Percentiles rank a stretch among this genome's conserved stretches.
Conservation (phyloP, 2,329 filamentous ascomycete species). For the Monilinia polystroma region DNA sequence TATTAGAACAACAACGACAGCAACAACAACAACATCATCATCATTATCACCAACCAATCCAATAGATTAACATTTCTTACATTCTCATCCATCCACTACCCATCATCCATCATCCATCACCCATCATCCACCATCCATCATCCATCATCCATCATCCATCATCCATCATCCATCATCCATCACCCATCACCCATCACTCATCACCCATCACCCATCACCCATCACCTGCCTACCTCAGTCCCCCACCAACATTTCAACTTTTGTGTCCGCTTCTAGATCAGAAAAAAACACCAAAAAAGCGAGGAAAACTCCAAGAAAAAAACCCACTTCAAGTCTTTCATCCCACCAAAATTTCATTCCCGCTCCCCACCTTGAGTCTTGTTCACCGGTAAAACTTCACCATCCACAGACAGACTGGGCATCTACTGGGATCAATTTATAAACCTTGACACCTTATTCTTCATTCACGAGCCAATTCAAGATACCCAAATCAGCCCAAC, state of each 20-base stretch:
- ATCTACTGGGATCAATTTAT: slow-evolving; percentile 2
- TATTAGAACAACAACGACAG: too few species aligned
- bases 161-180: too few species aligned
- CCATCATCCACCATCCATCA: too few species aligned
- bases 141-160: too few species aligned
- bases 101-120: too few species aligned
- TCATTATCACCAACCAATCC: too few species aligned
- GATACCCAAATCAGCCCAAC: slow-evolving; percentile 25
- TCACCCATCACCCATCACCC: too few species aligned
- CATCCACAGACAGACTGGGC: background rate
- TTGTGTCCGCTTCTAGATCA: slow-evolving; percentile 9
- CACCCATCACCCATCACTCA: too few species aligned
- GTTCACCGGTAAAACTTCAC: slow-evolving; percentile 3
- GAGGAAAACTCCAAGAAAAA: slow-evolving; percentile 5
- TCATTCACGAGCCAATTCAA: slow-evolving; percentile 24
- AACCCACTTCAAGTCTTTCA: background rate
- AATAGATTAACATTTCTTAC: too few species aligned
- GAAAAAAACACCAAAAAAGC: background rate
- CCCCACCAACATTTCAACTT: slow-evolving; percentile 15
- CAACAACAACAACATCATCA: too few species aligned
- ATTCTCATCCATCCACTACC: too few species aligned
- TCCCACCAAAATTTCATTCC: slow-evolving; percentile 2
- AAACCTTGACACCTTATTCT: slow-evolving; percentile 2
- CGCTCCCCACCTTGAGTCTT: slow-evolving; percentile 15
- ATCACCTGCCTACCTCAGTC: background rate